Percentiles rank a stretch among this genome's conserved stretches.
Conservation (phyloP, 2,329 filamentous ascomycete genomes). For the Leptosphaerulina australis region DNA sequence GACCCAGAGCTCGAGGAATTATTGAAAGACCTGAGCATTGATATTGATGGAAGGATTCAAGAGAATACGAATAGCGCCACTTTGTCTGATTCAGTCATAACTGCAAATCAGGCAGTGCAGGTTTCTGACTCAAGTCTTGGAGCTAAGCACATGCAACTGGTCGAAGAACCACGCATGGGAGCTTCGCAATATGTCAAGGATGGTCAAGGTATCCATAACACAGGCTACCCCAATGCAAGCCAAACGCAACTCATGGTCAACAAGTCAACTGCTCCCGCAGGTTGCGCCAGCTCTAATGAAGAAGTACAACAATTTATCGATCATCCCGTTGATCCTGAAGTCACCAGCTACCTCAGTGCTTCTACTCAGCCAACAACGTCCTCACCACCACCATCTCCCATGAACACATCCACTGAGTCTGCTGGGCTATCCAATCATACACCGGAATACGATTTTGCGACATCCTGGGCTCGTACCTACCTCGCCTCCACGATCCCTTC, state of each 20-base stretch:
- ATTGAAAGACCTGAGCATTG: slow-evolving; percentile 22
- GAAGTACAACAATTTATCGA: neutral
- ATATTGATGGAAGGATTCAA: slow-evolving; percentile 6
- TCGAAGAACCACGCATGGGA: neutral
- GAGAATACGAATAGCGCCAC: neutral
- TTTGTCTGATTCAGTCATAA: no score
- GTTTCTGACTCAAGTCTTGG: neutral
- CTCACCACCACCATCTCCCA: neutral
- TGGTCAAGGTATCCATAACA: neutral
- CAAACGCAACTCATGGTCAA: neutral
- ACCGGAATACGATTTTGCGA: slow-evolving; percentile 33
- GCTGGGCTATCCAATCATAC: slow-evolving; percentile 11
- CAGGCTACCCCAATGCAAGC: neutral
- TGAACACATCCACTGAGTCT: neutral
- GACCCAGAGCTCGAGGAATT: slow-evolving; percentile 38
- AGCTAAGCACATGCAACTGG: neutral
- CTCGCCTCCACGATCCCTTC: slow-evolving; percentile 39
- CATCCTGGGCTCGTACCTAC: slow-evolving; percentile 38
- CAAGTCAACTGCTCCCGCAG: neutral
- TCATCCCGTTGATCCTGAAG: neutral
- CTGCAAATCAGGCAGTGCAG: neutral
- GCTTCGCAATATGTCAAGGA: neutral
- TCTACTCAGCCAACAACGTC: neutral
- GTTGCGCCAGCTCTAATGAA: neutral
- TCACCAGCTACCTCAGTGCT: neutral